These are phyloP conservation scores for Verticillium longisporum DNA, from an alignment of 2,329 filamentous ascomycete species.

Conservation along the genomic window DNA sequence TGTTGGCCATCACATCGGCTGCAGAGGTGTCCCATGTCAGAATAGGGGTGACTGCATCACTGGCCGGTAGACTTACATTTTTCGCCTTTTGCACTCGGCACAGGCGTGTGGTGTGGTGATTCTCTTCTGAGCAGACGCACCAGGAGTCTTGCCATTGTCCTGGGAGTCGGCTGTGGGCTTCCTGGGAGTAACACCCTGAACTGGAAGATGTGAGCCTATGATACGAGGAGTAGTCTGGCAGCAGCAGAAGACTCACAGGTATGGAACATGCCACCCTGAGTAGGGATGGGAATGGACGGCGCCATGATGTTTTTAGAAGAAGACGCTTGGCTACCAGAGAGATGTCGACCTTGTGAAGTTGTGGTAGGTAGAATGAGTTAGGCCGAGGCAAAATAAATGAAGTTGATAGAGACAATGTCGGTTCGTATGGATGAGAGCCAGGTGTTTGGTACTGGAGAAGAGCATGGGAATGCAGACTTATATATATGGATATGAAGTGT, in stretches of 20 bases:
- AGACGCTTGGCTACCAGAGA: background rate
- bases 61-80: conserved; percentile 46
- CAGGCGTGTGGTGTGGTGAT: conserved; percentile 59
- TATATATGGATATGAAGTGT: background rate
- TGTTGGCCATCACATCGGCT: conserved; percentile 72
- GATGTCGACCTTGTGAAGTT: background rate
- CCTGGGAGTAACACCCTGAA: conserved; percentile 13
- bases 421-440: background rate
- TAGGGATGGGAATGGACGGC: conserved; percentile 9
- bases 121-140: conserved; percentile 33
- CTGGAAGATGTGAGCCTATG: conserved; percentile 3
- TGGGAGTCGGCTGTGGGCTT: conserved; percentile 10
- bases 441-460: background rate
- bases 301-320: conserved; percentile 5
- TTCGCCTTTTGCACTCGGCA: conserved; percentile 71
- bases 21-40: conserved; percentile 16
- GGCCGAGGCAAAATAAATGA: background rate
- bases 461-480: background rate
- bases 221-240: background rate
- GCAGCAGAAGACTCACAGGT: conserved; percentile 8
- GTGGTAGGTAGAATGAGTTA: background rate
- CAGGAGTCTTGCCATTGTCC: conserved; percentile 29
- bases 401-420: background rate
- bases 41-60: background rate
- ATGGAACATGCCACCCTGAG: conserved; percentile 13